Evolutionary conservation across 148 eudicot species (phyloP).

Genomic region (Polygonum maritimum): DNA sequence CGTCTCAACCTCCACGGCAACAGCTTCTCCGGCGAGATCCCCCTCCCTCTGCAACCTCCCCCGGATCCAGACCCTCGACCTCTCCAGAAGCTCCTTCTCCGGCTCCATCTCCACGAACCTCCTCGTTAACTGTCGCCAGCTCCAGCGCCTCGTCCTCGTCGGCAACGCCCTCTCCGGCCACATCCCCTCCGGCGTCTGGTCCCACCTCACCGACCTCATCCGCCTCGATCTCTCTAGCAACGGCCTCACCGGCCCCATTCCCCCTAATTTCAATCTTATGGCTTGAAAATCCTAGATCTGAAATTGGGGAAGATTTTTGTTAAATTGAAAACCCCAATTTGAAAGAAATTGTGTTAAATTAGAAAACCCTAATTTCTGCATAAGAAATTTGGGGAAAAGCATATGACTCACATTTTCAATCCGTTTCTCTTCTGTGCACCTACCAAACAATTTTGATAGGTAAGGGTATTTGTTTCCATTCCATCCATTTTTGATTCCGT

Average conservation of each 20-base stretch:
- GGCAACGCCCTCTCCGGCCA: slow-evolving; percentile 52
- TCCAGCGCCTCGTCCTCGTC: slow-evolving; percentile 48
- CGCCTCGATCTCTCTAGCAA: slow-evolving; percentile 65
- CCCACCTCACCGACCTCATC: slow-evolving; percentile 41
- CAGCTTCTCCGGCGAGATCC: slow-evolving; percentile 52
- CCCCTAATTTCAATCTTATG: background rate
- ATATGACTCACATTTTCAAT: no score
- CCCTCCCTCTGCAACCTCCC: slow-evolving; percentile 59
- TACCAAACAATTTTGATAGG: no score
- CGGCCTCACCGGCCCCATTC: slow-evolving; percentile 38
- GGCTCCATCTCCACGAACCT: slow-evolving; percentile 46
- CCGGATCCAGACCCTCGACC: slow-evolving; percentile 43
- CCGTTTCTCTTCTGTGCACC: no score
- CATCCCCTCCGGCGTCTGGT: slow-evolving; percentile 52
- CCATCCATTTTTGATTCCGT: no score
- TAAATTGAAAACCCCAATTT: no score
- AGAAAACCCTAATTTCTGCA: no score
- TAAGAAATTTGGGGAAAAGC: no score
- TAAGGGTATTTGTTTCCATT: no score
- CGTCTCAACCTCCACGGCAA: slow-evolving; percentile 74
- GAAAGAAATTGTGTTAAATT: no score
- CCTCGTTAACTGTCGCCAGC: slow-evolving; percentile 30
- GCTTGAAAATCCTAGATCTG: no score
- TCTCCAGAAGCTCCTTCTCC: slow-evolving; percentile 60
- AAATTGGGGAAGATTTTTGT: no score